These are phyloP conservation scores for Grosmannia clavigera DNA, from an alignment of 2,329 filamentous ascomycete genomes.

Conservation along the genomic window DNA sequence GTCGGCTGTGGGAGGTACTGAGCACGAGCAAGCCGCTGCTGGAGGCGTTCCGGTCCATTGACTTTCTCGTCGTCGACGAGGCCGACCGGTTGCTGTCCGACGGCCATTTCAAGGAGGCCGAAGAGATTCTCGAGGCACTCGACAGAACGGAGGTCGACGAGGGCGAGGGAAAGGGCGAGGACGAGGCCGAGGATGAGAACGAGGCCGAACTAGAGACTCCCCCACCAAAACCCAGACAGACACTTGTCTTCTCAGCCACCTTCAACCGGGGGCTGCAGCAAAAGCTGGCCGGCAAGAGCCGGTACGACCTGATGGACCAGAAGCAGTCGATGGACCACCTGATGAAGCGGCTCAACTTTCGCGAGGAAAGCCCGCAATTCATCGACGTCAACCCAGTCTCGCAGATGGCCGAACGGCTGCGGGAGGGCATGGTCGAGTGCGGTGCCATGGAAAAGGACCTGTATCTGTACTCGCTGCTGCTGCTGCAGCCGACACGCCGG, in stretches of 20 bases:
- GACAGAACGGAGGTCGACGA: conserved; percentile 56
- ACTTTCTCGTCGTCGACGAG: conserved; percentile 84
- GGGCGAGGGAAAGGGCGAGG: conserved; percentile 33
- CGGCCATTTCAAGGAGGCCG: conserved; percentile 89
- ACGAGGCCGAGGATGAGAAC: conserved; percentile 33
- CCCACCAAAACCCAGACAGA: conserved; percentile 49
- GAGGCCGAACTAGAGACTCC: conserved; percentile 27
- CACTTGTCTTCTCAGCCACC: conserved; percentile 90
- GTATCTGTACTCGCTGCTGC: conserved; percentile 77
- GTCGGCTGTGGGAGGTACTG: conserved; percentile 87
- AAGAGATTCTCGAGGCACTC: conserved; percentile 72
- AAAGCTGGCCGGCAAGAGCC: conserved; percentile 71
- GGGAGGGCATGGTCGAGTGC: conserved; percentile 86
- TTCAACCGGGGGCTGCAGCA: conserved; percentile 87
- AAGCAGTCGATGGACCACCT: conserved; percentile 87
- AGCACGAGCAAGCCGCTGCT: conserved; percentile 61
- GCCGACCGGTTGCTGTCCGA: conserved; percentile 85
- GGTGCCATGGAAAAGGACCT: conserved; percentile 93
- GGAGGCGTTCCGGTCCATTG: conserved; percentile 56
- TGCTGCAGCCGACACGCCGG: conserved; percentile 69
- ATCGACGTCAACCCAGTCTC: conserved; percentile 82
- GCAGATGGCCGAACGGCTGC: conserved; percentile 77
- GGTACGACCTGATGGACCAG: conserved; percentile 54
- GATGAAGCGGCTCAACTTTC: conserved; percentile 78
- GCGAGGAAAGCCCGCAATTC: conserved; percentile 72